Evolutionary conservation across 768 basidiomycete species (phyloP), one percentile per base, ranked within the genome.

Genomic region (Russula ochroleuca): DNA sequence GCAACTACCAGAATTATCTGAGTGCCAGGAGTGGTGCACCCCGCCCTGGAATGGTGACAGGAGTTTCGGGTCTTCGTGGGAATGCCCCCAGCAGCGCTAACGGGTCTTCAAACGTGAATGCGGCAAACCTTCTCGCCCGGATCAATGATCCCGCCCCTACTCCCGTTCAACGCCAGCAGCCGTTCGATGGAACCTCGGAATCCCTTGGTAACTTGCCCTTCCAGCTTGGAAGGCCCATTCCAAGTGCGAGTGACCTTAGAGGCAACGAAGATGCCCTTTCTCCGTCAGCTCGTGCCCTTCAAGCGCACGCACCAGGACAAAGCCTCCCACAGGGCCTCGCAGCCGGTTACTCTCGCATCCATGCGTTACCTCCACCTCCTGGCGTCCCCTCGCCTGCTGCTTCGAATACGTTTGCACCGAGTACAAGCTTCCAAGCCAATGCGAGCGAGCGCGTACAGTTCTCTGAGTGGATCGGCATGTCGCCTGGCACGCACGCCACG

Each of bases 311-410:
- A 1, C 94, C 94, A 0, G 94, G 94, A 1, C 92, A 94, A 75
- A 88, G 86, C 74, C 79, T 96, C 14, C 94, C 95, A 1, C 93
- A 95, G 61, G 94, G 94, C 38, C 82, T 98, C 33, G 94, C 94
- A 0, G 92, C 92, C 0, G 94, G 94, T 0, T 87, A 94, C 71
- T 94, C 91, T 33, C 81, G 94, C 62, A 87, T 98, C 62, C 94
- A 98, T 69, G 88, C 94, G 1, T 76, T 80, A 31, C 80, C 82
- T 0, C 74, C 73, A 5, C 70, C 71, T 15, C 73, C 70, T n/a
- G 52, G 72, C 1, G 74, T 76, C 23, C 69, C 72, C 11, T 80
- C 78, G 0, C 80, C 80, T 1, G 69, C 72, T 5, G 65, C 72
- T 3, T 71, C 74, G 10, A 69, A 69, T 52, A 69, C 72, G 14